These are phyloP conservation scores for Balakata baccata DNA, from an alignment of 345 rosid species.

Conservation along the genomic window DNA sequence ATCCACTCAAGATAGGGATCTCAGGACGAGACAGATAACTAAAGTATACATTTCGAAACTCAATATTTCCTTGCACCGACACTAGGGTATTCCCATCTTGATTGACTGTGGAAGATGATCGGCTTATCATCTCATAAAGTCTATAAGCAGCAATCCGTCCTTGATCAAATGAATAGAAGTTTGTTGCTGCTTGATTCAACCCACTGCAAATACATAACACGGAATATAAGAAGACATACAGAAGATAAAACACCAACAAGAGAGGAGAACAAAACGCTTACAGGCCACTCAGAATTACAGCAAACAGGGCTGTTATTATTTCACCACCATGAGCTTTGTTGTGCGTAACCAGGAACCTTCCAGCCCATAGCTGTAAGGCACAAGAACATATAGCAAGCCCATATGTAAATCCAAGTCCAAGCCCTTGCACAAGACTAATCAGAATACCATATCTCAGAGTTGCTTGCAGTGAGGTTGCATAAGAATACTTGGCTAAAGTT, in stretches of 20 bases:
- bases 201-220: conserved; percentile 50
- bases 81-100: conserved; percentile 63
- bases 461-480: conserved; percentile 95
- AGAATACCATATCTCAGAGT: conserved; percentile 88
- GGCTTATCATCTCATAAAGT: conserved; percentile 97
- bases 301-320: conserved; percentile 83
- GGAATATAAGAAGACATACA: conserved; percentile 4
- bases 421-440: conserved; percentile 98
- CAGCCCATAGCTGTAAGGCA: conserved; percentile 94
- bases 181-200: conserved; percentile 98
- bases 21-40: conserved; percentile 99
- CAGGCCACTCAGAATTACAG: conserved; percentile 97
- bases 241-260: conserved; percentile 15
- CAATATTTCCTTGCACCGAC: conserved; percentile 84
- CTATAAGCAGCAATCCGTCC: conserved; percentile 98
- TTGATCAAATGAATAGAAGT: conserved; percentile 98
- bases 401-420: conserved; percentile 97
- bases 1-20: conserved; percentile 95
- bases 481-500: conserved; percentile 93
- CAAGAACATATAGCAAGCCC: conserved; percentile 98
- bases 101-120: conserved; percentile 74
- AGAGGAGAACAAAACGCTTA: conserved; percentile 49
- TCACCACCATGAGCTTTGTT: conserved; percentile 81
- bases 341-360: conserved; percentile 63
- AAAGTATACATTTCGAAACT: conserved; percentile 96